Evolutionary conservation across 2,329 filamentous ascomycete genomes (phyloP), one percentile per base, ranked within the genome.

Genomic region (Juglanconis juglandina): DNA sequence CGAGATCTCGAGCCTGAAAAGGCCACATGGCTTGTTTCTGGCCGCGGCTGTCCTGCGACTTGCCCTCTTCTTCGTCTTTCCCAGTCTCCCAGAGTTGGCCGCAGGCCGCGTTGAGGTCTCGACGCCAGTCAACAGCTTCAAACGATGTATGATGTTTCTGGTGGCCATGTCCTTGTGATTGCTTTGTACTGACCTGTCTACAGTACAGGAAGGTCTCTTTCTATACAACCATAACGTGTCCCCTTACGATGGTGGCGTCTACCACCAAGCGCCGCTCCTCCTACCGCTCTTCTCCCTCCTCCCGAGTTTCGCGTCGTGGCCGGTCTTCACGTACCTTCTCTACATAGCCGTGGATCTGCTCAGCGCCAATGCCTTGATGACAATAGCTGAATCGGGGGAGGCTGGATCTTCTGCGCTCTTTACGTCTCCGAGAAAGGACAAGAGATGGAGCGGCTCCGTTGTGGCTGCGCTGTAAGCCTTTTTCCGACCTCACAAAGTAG

Each of bases 71-170:
- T 80, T 87, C 61, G 81, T 87, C 60, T 96, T 97, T 72, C 93
- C 95, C 64, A 85, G 85, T 42, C 81, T 99, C 46, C 91, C 94
- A 56, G 87, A 92, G 72, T 82, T 96, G 64, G 82, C 99, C 64
- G 95, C 92, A 24, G 90, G 89, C 65, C 89, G 95, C 71, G 95
- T 97, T 69, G 95, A 99, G 80, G 89, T 99, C 70, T 97, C 95
- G 49, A 99, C 95, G 30, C 94, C 95, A 44, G 90, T 98, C 51
- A 97, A 92, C 68, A 96, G 94, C 83, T 99, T 97, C 84, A 98
- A 98, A 80, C 86, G 95, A 85, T 81, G 93, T 96, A 82, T 75
- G 89, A 5, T 53, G 47, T 34, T 37, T 4, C 33, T 30, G 13
- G 53, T 32, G 9, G 11, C 17, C 10, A 8, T 34, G 3, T 13